phyloP scores from a whole-genome alignment of 2,329 filamentous ascomycete genomes.

The Fusarium nygamai region DNA sequence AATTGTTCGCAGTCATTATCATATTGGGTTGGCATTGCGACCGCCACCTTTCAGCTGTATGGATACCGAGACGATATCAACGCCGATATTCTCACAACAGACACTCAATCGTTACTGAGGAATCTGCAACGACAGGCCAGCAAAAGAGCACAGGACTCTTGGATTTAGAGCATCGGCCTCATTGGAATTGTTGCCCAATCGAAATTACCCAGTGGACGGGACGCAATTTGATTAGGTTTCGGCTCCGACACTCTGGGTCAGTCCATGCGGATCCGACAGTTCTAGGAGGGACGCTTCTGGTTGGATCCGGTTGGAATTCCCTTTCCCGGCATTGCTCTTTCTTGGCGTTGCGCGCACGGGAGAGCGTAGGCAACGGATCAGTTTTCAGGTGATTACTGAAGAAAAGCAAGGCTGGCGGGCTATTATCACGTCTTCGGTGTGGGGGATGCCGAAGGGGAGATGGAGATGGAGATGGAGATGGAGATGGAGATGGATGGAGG shows the following conservation, averaged over 20 bases:
- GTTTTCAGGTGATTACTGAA: not conserved
- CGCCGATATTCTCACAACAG: not conserved
- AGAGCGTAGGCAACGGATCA: not conserved
- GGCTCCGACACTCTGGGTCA: constrained; percentile 17
- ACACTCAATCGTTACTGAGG: not conserved
- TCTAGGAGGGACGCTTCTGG: constrained; percentile 16
- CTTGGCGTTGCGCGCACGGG: constrained; percentile 5
- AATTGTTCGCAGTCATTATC: not conserved
- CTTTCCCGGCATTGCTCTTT: constrained; percentile 1
- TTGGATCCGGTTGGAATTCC: constrained; percentile 21
- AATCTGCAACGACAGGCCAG: not conserved
- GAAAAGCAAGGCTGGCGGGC: constrained; percentile 26
- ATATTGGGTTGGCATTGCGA: not conserved
- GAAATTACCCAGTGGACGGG: not conserved
- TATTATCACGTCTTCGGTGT: constrained; percentile 35
- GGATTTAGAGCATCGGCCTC: not conserved
- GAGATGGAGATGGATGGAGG: constrained; percentile 13
- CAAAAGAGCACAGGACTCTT: not conserved
- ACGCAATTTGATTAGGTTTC: constrained; percentile 6
- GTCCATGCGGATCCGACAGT: constrained; percentile 5
- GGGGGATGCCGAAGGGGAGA: constrained; percentile 6
- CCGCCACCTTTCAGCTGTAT: not conserved
- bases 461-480: constrained; percentile 8
- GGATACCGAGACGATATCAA: not conserved
- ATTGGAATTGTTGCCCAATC: not conserved